Evolutionary conservation across 768 basidiomycete genomes (phyloP).

Genomic region (Phylloporus rhodoxanthus): DNA sequence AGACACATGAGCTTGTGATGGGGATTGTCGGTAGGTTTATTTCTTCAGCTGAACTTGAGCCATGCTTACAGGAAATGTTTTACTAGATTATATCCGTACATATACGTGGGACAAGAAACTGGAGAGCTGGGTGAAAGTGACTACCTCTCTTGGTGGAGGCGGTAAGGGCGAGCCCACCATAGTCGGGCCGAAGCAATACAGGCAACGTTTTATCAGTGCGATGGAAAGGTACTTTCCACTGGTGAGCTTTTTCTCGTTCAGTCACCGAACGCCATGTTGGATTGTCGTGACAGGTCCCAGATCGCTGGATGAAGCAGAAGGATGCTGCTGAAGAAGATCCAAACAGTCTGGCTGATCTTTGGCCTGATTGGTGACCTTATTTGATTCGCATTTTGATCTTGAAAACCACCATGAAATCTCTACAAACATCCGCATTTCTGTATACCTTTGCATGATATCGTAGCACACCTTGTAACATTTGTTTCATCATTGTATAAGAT

Average conservation of each 20-base stretch:
- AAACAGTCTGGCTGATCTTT: constrained; percentile 48
- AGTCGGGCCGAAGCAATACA: constrained; percentile 92
- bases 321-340: constrained; percentile 75
- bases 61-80: constrained; percentile 4
- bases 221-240: constrained; percentile 89
- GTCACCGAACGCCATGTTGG: background rate
- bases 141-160: constrained; percentile 77
- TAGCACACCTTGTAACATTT: constrained; percentile 9
- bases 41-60: background rate
- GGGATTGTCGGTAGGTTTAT: constrained; percentile 85
- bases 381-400: constrained; percentile 3
- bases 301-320: constrained; percentile 86
- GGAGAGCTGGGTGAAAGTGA: constrained; percentile 98
- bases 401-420: background rate
- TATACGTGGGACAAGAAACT: constrained; percentile 99
- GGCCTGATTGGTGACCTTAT: constrained; percentile 53
- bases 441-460: constrained; percentile 25
- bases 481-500: background rate
- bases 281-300: constrained; percentile 54
- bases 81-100: constrained; percentile 84
- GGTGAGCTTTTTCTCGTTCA: constrained; percentile 38
- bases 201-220: constrained; percentile 77
- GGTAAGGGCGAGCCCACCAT: constrained; percentile 92
- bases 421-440: constrained; percentile 7
- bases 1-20: constrained; percentile 84